Evolutionary conservation across 176 grass and related monocot genomes (phyloP).

Genomic region (Avena sativa): DNA sequence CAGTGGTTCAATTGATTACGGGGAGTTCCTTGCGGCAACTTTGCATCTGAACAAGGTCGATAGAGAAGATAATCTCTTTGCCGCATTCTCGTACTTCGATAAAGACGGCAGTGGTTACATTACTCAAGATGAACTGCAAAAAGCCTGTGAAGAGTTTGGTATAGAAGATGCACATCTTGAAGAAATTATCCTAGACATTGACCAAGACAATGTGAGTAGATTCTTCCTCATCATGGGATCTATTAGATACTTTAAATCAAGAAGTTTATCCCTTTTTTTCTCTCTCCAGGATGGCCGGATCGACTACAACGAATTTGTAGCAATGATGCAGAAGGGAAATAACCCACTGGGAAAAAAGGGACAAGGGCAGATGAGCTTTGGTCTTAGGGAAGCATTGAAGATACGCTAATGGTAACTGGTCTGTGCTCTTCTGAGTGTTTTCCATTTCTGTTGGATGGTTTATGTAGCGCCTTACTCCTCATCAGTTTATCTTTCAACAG

Average conservation of each 20-base stretch:
- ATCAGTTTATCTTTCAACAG: background rate
- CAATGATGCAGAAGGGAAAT: constrained; percentile 98
- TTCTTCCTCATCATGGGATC: constrained; percentile 6
- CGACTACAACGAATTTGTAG: constrained; percentile 94
- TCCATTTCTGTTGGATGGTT: constrained; percentile 2
- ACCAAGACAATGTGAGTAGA: constrained; percentile 93
- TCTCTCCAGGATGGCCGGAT: constrained; percentile 89
- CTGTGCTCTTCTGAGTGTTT: constrained; percentile 8
- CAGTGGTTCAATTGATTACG: constrained; percentile 90
- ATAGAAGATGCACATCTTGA: constrained; percentile 80
- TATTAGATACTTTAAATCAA: constrained; percentile 30
- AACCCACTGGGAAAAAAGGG: constrained; percentile 74
- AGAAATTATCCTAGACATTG: constrained; percentile 88
- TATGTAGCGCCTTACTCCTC: background rate
- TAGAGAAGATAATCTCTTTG: constrained; percentile 89
- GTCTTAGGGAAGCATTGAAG: constrained; percentile 94
- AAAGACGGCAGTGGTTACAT: constrained; percentile 97
- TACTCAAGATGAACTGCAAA: constrained; percentile 89
- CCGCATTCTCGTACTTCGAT: constrained; percentile 93
- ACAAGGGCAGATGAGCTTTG: constrained; percentile 65
- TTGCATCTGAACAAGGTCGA: constrained; percentile 95
- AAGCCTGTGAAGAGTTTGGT: constrained; percentile 92
- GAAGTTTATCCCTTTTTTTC: constrained; percentile 18
- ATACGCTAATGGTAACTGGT: constrained; percentile 61
- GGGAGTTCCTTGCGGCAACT: constrained; percentile 92